Percentiles rank a stretch among this genome's conserved stretches.
phyloP scores from a whole-genome alignment of 495 filamentous ascomycete species.

The Hypoxylon cercidicola region DNA sequence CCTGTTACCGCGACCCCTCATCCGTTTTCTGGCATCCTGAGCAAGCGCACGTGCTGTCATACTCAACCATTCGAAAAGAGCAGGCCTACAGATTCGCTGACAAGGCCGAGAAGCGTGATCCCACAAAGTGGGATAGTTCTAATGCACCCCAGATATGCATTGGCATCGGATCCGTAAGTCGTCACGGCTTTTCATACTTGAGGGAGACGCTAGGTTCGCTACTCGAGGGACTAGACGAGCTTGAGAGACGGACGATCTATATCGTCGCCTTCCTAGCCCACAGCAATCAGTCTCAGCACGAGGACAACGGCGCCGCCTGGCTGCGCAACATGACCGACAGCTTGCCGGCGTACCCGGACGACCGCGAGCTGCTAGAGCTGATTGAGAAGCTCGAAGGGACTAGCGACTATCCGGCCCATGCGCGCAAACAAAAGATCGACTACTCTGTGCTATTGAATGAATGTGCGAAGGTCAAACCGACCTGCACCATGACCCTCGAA shows the following conservation, averaged over 20 bases:
- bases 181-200: conserved; percentile 54
- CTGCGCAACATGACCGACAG: conserved; percentile 57
- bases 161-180: conserved; percentile 47
- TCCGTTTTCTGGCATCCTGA: too few species aligned
- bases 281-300: conserved; percentile 58
- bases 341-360: conserved; percentile 57
- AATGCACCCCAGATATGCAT: conserved; percentile 41
- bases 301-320: conserved; percentile 61
- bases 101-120: too few species aligned
- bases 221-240: conserved; percentile 56
- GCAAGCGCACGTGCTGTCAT: too few species aligned
- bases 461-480: conserved; percentile 42
- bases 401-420: conserved; percentile 23
- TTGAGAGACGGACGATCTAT: conserved; percentile 58
- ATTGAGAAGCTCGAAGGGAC: conserved; percentile 37
- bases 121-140: too few species aligned
- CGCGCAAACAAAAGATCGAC: conserved; percentile 50
- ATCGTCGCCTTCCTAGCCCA: conserved; percentile 66
- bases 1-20: too few species aligned
- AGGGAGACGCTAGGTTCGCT: conserved; percentile 61
- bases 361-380: conserved; percentile 34
- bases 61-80: too few species aligned
- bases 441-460: conserved; percentile 61
- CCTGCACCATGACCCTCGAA: conserved; percentile 16
- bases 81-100: too few species aligned